Evolutionary conservation across 1,284 basidiomycete species (phyloP).

Genomic region (Puccinia hordei): DNA sequence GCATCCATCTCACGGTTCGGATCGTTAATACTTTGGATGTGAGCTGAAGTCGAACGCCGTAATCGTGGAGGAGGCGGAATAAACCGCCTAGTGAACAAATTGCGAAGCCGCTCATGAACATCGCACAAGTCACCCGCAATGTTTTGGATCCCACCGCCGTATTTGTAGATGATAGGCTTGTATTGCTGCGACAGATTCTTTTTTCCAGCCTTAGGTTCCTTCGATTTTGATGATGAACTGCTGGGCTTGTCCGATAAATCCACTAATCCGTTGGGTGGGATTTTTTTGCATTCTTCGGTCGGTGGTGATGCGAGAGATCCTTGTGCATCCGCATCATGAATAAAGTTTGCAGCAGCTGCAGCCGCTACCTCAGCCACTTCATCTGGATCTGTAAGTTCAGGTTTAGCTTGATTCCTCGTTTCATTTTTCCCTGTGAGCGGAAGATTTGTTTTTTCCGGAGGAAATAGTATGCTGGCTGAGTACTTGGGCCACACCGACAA

Average conservation of each 20-base stretch:
- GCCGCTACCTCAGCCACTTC: conserved; percentile 23
- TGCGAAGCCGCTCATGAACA: conserved; percentile 29
- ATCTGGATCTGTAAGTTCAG: conserved; percentile 1
- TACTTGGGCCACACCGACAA: conserved; percentile 11
- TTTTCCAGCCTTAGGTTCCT: conserved; percentile 12
- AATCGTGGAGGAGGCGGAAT: conserved; percentile 29
- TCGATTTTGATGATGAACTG: conserved; percentile 20
- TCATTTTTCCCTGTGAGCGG: too few relatives aligned
- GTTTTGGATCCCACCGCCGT: conserved; percentile 43
- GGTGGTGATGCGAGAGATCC: background rate
- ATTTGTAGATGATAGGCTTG: conserved; percentile 40
- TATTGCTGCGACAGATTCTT: conserved; percentile 31
- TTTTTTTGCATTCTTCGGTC: background rate
- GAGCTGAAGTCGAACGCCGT: background rate
- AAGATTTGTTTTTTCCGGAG: background rate
- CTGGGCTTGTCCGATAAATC: background rate
- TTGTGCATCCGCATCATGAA: background rate
- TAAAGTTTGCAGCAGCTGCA: conserved; percentile 11
- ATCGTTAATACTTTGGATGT: background rate
- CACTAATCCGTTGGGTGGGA: background rate
- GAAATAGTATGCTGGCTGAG: conserved; percentile 19
- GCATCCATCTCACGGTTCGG: conserved; percentile 12
- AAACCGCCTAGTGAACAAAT: conserved; percentile 39
- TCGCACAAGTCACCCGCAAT: conserved; percentile 40
- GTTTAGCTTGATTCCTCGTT: background rate